Evolutionary conservation across 2,329 filamentous ascomycete species (phyloP), one percentile per base, ranked within the genome.

Genomic region (Fusarium nygamai): DNA sequence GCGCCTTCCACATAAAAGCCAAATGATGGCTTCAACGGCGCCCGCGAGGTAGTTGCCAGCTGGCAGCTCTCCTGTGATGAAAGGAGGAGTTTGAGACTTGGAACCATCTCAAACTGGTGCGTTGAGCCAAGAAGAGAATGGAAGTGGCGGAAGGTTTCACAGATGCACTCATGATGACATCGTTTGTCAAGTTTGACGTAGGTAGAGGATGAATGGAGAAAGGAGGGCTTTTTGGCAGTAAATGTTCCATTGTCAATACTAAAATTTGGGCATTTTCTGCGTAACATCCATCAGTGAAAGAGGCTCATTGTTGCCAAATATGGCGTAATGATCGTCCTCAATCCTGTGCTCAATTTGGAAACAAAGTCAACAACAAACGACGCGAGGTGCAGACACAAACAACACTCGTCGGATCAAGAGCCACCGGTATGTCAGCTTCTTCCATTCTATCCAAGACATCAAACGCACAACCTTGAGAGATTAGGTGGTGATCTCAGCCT

Each of bases 171-270:
- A 33, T 31, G 29, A n/a, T 50, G 47, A 34, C 29, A 51, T 51
- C 22, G 29, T 51, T 27, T 9, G 13, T 11, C 50, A 16, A 27
- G 9, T 17, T 14, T n/a, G 16, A 9, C 10, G n/a, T 12, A 24
- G 4, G 3, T 24, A 34, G 17, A 24, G 13, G 13, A 5, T 16
- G 5, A 17, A 54, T 17, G 8, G 6, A 39, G 10, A 39, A 17
- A 6, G 10, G 6, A 27, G 9, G 5, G 13, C 10, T 29, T 10
- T 38, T 22, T 22, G 2, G 22, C 7, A 12, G 17, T 24, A 20
- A 24, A 51, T 8, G 1, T 24, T 1, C 29, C 5, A 24, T 24
- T 4, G 1, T 19, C 13, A 54, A 36, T 8, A 1, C 3, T 38
- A 17, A 38, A 0, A 0, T 6, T n/a, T 29, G 3, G 14, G 24